Percentiles rank a stretch among this genome's conserved stretches.
Conservation (phyloP, 805 yeast species). For the Ogataea dorogensis region DNA sequence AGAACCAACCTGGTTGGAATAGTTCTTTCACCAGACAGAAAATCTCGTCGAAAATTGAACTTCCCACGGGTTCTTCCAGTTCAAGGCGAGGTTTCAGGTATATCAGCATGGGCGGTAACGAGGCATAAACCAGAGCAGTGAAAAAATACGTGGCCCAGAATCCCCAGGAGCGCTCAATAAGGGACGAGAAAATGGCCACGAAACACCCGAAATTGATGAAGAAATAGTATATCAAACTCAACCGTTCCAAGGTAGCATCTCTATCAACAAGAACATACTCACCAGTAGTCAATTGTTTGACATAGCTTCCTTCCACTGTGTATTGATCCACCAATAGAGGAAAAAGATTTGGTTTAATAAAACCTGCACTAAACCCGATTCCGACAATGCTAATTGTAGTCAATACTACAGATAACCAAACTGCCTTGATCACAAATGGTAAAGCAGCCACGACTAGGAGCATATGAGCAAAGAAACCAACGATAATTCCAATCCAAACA, state of each 20-base stretch:
- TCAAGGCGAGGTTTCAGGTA: conserved; percentile 35
- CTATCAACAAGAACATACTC: conserved; percentile 58
- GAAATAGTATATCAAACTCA: conserved; percentile 48
- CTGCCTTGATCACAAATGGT: conserved; percentile 37
- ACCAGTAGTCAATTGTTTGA: conserved; percentile 49
- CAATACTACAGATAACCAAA: conserved; percentile 31
- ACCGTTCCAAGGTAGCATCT: conserved; percentile 39
- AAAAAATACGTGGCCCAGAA: conserved; percentile 51
- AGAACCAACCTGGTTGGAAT: conserved; percentile 41
- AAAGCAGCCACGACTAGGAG: conserved; percentile 47
- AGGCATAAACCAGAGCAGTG: conserved; percentile 52
- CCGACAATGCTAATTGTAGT: conserved; percentile 39
- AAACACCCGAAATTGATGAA: conserved; percentile 54
- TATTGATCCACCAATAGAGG: conserved; percentile 60
- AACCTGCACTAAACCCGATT: conserved; percentile 48
- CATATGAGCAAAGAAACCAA: conserved; percentile 47
- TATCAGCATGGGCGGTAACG: conserved; percentile 45
- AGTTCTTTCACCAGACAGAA: conserved; percentile 39
- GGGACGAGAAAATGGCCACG: conserved; percentile 47
- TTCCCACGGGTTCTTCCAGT: conserved; percentile 38
- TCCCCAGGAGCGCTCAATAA: conserved; percentile 47
- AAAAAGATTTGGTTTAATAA: conserved; percentile 51
- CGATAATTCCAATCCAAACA: conserved; percentile 44
- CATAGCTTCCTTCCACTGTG: conserved; percentile 52
- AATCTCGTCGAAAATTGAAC: conserved; percentile 42